Evolutionary conservation across 1,284 basidiomycete species (phyloP).

Genomic region (Melampsora occidentalis): DNA sequence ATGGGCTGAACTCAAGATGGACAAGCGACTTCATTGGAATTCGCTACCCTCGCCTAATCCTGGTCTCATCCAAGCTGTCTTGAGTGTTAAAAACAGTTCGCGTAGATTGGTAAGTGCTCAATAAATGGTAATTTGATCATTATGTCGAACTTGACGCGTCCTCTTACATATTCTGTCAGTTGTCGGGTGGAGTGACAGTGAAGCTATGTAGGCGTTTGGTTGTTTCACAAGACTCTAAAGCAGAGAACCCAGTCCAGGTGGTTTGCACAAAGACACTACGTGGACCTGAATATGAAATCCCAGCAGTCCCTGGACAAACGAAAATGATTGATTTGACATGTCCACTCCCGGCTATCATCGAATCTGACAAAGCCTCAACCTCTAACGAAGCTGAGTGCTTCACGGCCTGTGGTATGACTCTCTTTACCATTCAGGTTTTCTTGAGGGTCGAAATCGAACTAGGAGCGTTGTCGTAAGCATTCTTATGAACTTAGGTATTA

Average conservation of each 20-base stretch:
- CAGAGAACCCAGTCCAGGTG: constrained; percentile 45
- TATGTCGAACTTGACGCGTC: neutral
- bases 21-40: constrained; percentile 23
- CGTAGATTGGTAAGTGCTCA: constrained; percentile 15
- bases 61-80: constrained; percentile 30
- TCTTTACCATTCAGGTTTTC: constrained; percentile 49
- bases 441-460: constrained; percentile 48
- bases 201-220: constrained; percentile 35
- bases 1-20: constrained; percentile 40
- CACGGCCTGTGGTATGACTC: constrained; percentile 46
- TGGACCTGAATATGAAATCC: constrained; percentile 48
- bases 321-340: constrained; percentile 42
- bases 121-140: neutral
- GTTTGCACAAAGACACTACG: constrained; percentile 46
- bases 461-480: constrained; percentile 48
- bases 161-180: neutral
- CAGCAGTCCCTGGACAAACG: constrained; percentile 43
- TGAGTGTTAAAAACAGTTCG: constrained; percentile 41
- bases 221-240: constrained; percentile 17
- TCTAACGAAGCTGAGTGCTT: constrained; percentile 39
- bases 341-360: constrained; percentile 40
- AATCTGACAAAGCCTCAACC: neutral
- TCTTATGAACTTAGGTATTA: neutral
- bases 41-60: constrained; percentile 4
- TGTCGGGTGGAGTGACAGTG: constrained; percentile 34